These are phyloP conservation scores for Clavispora vitiphila DNA, from an alignment of 805 yeast species.

Conservation along the genomic window DNA sequence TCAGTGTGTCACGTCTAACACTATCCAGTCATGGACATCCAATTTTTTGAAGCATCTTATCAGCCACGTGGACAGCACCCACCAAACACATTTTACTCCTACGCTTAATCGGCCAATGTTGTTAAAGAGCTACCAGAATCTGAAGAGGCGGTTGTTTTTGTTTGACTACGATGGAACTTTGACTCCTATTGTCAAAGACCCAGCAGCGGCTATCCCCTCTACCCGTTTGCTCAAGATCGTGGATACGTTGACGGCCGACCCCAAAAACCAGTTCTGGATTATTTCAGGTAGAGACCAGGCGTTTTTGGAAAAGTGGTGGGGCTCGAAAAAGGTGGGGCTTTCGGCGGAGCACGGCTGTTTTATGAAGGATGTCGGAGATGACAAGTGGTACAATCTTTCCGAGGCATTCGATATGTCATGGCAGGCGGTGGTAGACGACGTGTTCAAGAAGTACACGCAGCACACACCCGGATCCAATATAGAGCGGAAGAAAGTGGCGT, in stretches of 20 bases:
- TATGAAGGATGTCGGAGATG: constrained; percentile 63
- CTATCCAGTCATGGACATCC: constrained; percentile 78
- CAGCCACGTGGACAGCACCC: constrained; percentile 32
- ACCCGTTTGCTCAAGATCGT: constrained; percentile 59
- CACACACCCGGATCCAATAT: constrained; percentile 86
- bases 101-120: constrained; percentile 70
- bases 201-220: constrained; percentile 97
- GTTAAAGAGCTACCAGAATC: constrained; percentile 50
- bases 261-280: constrained; percentile 85
- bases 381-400: constrained; percentile 79
- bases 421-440: constrained; percentile 77
- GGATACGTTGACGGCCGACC: constrained; percentile 61
- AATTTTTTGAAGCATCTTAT: constrained; percentile 51
- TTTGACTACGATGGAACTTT: constrained; percentile 98
- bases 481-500: constrained; percentile 86
- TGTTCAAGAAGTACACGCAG: constrained; percentile 71
- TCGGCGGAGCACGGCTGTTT: constrained; percentile 99
- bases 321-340: constrained; percentile 66
- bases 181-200: constrained; percentile 94
- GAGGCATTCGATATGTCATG: constrained; percentile 86
- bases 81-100: constrained; percentile 54
- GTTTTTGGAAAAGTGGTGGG: constrained; percentile 86
- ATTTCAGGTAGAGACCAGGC: constrained; percentile 93
- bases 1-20: constrained; percentile 58
- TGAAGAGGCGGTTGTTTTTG: constrained; percentile 70